Evolutionary conservation across 2,329 filamentous ascomycete genomes (phyloP).

Genomic region (Fusarium drepaniforme): DNA sequence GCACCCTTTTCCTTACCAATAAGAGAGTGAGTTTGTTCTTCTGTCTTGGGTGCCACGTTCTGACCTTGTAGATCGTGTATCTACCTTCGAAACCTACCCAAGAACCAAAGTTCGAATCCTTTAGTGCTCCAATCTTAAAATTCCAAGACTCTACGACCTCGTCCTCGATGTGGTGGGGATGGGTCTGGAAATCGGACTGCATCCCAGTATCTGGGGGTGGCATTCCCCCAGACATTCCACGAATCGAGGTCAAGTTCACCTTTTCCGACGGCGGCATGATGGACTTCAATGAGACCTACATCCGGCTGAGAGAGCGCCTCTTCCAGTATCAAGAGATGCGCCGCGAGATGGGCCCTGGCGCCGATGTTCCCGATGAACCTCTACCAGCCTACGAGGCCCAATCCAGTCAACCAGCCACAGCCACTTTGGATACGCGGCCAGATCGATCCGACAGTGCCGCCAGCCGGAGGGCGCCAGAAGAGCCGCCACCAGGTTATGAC

Average conservation of each 20-base stretch:
- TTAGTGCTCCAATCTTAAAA: slow-evolving; percentile 89
- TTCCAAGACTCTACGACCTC: slow-evolving; percentile 85
- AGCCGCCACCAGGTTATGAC: slow-evolving; percentile 92
- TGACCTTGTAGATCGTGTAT: slow-evolving; percentile 78
- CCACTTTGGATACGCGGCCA: slow-evolving; percentile 40
- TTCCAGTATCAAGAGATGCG: slow-evolving; percentile 84
- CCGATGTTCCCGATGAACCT: slow-evolving; percentile 83
- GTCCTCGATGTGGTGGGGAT: slow-evolving; percentile 91
- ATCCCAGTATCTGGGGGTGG: slow-evolving; percentile 87
- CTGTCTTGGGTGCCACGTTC: slow-evolving; percentile 1
- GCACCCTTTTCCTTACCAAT: slow-evolving; percentile 85
- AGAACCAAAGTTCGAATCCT: slow-evolving; percentile 78
- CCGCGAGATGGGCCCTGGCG: slow-evolving; percentile 72
- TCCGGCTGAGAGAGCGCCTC: slow-evolving; percentile 85
- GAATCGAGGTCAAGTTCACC: slow-evolving; percentile 84
- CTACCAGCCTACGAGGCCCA: slow-evolving; percentile 86
- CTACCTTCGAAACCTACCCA: slow-evolving; percentile 78
- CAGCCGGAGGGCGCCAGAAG: slow-evolving; percentile 66
- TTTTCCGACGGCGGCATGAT: slow-evolving; percentile 97
- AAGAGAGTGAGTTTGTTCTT: slow-evolving; percentile 72
- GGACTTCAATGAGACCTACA: slow-evolving; percentile 87
- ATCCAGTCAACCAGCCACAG: slow-evolving; percentile 46
- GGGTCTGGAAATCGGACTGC: slow-evolving; percentile 86
- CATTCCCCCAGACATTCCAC: slow-evolving; percentile 78
- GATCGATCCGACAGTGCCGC: slow-evolving; percentile 52